A percentile compares a stretch with the other conserved stretches of the same genome.
Conservation (phyloP, 2,329 filamentous ascomycete species). For the Colletotrichum simmondsii region DNA sequence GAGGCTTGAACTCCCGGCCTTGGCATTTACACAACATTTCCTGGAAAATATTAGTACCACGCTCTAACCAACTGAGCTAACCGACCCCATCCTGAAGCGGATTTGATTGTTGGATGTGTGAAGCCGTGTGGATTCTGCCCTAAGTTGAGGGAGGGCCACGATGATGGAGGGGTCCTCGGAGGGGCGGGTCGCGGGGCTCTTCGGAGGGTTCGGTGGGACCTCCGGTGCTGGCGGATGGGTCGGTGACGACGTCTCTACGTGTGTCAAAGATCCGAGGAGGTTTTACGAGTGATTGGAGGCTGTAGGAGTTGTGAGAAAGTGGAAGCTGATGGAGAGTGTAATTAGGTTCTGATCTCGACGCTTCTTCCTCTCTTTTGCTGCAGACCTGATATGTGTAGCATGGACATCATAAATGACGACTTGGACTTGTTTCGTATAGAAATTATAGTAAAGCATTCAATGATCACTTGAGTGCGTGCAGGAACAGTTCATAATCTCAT, state of each 20-base stretch:
- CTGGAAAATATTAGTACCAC: slow-evolving; percentile 30
- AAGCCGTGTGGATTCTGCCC: neutral
- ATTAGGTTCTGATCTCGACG: too few species aligned
- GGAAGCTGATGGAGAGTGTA: too few species aligned
- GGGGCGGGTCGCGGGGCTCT: neutral
- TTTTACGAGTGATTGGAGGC: too few species aligned
- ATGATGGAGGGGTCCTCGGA: neutral
- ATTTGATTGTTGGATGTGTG: neutral
- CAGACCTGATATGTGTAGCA: too few species aligned
- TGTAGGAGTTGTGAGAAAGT: neutral
- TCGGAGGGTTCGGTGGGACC: neutral
- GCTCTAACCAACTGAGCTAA: slow-evolving; percentile 34
- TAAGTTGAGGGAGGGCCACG: slow-evolving; percentile 11
- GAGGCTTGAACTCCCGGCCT: slow-evolving; percentile 33
- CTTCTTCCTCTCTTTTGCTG: too few species aligned
- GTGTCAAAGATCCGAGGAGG: too few species aligned
- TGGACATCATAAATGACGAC: too few species aligned
- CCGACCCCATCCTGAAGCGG: slow-evolving; percentile 7
- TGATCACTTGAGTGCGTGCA: too few species aligned
- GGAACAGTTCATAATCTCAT: too few species aligned
- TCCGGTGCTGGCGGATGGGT: neutral
- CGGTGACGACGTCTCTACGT: neutral
- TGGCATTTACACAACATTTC: slow-evolving; percentile 27
- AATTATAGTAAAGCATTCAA: too few species aligned
- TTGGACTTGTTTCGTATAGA: too few species aligned